Evolutionary conservation across 2,329 filamentous ascomycete species (phyloP).

Genomic region (Ceratocystis smalleyi): DNA sequence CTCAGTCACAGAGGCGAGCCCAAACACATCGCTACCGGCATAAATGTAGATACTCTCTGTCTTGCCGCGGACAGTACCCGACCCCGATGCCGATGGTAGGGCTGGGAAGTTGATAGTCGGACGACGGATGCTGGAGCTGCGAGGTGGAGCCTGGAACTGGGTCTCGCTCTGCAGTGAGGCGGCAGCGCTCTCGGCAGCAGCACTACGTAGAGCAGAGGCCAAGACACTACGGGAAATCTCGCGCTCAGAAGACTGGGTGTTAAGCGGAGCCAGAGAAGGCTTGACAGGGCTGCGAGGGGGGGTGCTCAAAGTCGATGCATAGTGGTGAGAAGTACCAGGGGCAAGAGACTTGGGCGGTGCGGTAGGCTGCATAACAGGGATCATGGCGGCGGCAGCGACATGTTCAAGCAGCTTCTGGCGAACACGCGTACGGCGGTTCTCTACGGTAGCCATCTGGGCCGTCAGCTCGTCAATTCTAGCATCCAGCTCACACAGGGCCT

Average conservation of each 20-base stretch:
- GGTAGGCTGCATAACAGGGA: conserved; percentile 25
- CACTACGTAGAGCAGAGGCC: conserved; percentile 39
- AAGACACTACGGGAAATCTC: conserved; percentile 27
- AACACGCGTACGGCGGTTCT: conserved; percentile 59
- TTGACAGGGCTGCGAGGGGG: conserved; percentile 46
- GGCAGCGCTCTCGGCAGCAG: conserved; percentile 22
- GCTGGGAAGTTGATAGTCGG: conserved; percentile 18
- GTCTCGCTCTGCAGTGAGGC: neutral
- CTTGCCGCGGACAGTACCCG: conserved; percentile 24
- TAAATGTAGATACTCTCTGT: conserved; percentile 55
- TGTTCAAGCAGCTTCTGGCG: conserved; percentile 71
- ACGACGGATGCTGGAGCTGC: conserved; percentile 20
- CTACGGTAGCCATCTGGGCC: conserved; percentile 61
- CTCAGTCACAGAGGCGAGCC: conserved; percentile 51
- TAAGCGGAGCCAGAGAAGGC: conserved; percentile 21
- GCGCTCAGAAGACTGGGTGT: conserved; percentile 19
- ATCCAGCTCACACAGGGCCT: conserved; percentile 62
- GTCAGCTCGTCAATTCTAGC: conserved; percentile 69
- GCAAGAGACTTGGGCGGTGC: conserved; percentile 19
- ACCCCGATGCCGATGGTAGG: neutral
- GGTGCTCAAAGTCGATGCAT: conserved; percentile 35
- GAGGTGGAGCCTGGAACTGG: conserved; percentile 20
- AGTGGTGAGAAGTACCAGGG: conserved; percentile 23
- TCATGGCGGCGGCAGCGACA: conserved; percentile 53
- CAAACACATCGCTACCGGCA: conserved; percentile 50